Evolutionary conservation across 2,329 filamentous ascomycete genomes (phyloP), one percentile per base, ranked within the genome.

Genomic region (Trichoderma sp.): DNA sequence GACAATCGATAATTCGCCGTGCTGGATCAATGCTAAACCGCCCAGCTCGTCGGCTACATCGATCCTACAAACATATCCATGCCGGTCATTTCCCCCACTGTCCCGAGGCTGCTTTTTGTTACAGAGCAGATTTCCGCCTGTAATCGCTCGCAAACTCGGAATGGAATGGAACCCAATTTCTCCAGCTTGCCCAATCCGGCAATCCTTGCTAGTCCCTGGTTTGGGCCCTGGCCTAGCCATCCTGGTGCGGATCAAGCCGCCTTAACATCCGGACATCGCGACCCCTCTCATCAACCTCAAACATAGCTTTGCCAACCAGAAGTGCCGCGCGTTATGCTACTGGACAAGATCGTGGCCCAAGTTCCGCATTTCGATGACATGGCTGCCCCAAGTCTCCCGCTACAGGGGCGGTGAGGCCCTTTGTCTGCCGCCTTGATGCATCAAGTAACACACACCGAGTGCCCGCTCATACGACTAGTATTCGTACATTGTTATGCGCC

Each of bases 241-340:
- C 70, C 70, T 68, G 57, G 64, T 63, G 64, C 64, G 70, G 70
- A 71, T 68, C 64, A 67, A 23, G 64, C 64, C 55, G 70, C 59
- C 53, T 71, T 55, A 68, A 62, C 70, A 57, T 71, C 62, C 50
- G 55, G 62, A 66, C 69, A 65, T 50, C 36, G 47, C 71, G 66
- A 50, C 26, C 71, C 81, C 78, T 84, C 81, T 82, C 82, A 85
- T 86, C 80, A 85, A 85, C 81, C 82, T 87, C 86, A 87, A 87
- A 88, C 85, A 76, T 74, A 75, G 66, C 66, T 62, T 32, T 50
- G 57, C 64, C 55, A 62, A 9, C 66, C 47, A 62, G 28, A 69
- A 62, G 66, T 69, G 66, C 39, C 66, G 66, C 66, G 66, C 66
- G 57, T 50, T 20, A 53, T 53, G 66, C 66, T 32, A 69, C 66